A percentile compares a stretch with the other conserved stretches of the same genome.
Evolutionary conservation across 2,329 filamentous ascomycete genomes (phyloP).

Genomic region (Penicillium sp.): DNA sequence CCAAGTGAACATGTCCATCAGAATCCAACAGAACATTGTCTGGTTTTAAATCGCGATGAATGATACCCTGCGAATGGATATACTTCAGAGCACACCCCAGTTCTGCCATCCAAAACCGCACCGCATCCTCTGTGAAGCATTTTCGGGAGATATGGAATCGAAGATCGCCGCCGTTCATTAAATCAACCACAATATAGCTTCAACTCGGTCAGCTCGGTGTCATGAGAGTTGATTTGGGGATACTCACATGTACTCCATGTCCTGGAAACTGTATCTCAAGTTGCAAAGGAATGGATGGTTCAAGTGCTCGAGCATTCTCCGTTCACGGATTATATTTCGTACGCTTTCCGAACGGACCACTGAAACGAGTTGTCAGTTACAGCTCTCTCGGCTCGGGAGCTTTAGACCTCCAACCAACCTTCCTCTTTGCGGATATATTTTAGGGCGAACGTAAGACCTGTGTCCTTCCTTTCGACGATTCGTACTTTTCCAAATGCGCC

Average conservation of each 20-base stretch:
- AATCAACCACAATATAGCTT: slow-evolving; percentile 88
- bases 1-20: slow-evolving; percentile 92
- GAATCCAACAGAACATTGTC: slow-evolving; percentile 87
- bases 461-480: slow-evolving; percentile 97
- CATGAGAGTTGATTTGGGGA: neutral
- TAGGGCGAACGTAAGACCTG: slow-evolving; percentile 85
- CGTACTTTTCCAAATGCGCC: slow-evolving; percentile 98
- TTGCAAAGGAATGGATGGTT: slow-evolving; percentile 99
- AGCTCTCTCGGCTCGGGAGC: neutral
- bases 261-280: slow-evolving; percentile 96
- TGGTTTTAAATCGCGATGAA: slow-evolving; percentile 87
- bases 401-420: slow-evolving; percentile 47
- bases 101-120: slow-evolving; percentile 95
- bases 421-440: slow-evolving; percentile 99
- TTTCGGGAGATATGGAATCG: slow-evolving; percentile 98
- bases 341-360: slow-evolving; percentile 97
- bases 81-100: slow-evolving; percentile 87
- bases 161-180: slow-evolving; percentile 96
- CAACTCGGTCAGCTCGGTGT: slow-evolving; percentile 23
- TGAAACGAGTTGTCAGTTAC: slow-evolving; percentile 42
- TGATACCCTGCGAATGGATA: slow-evolving; percentile 80
- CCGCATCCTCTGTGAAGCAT: slow-evolving; percentile 94
- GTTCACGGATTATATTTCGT: slow-evolving; percentile 94
- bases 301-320: slow-evolving; percentile 95
- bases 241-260: slow-evolving; percentile 93